Conservation (phyloP, 1,284 basidiomycete genomes). For the Papiliotrema nemorosa region DNA sequence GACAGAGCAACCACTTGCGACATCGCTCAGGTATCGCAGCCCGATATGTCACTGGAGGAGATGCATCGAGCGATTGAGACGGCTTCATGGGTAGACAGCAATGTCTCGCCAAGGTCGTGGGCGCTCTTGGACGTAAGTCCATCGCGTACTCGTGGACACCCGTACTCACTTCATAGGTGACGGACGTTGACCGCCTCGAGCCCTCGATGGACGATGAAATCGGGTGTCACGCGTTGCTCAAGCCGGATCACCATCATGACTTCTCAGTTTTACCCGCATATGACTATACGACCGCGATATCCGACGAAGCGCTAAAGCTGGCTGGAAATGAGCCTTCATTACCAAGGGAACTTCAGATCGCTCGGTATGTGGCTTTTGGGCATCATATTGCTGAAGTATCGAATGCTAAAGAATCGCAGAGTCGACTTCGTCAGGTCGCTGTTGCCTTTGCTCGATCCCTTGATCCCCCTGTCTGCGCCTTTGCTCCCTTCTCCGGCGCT, state of each 20-base stretch:
- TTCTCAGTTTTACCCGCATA: constrained; percentile 12
- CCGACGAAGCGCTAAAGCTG: constrained; percentile 43
- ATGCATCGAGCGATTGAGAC: constrained; percentile 19
- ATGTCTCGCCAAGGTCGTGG: constrained; percentile 48
- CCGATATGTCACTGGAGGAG: constrained; percentile 6
- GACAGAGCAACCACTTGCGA: constrained; percentile 11
- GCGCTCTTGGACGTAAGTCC: constrained; percentile 54
- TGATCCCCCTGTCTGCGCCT: constrained; percentile 45
- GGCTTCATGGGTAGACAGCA: constrained; percentile 52
- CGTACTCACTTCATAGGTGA: constrained; percentile 32
- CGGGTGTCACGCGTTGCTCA: constrained; percentile 55
- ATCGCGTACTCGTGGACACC: constrained; percentile 4
- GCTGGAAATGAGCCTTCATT: constrained; percentile 9
- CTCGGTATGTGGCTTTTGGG: constrained; percentile 18
- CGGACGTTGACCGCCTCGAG: constrained; percentile 45
- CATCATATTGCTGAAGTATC: not conserved
- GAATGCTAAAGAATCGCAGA: no score
- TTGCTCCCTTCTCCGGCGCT: constrained; percentile 53
- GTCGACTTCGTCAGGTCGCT: constrained; percentile 33
- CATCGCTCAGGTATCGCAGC: not conserved
- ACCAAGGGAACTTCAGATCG: constrained; percentile 12
- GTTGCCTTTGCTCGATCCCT: constrained; percentile 52
- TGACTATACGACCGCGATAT: constrained; percentile 22
- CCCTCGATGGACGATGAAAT: constrained; percentile 59
- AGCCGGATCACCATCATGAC: constrained; percentile 32